Evolutionary conservation across 192 early-diverging fungal genomes (phyloP).

Genomic region (Coemansia sp.): DNA sequence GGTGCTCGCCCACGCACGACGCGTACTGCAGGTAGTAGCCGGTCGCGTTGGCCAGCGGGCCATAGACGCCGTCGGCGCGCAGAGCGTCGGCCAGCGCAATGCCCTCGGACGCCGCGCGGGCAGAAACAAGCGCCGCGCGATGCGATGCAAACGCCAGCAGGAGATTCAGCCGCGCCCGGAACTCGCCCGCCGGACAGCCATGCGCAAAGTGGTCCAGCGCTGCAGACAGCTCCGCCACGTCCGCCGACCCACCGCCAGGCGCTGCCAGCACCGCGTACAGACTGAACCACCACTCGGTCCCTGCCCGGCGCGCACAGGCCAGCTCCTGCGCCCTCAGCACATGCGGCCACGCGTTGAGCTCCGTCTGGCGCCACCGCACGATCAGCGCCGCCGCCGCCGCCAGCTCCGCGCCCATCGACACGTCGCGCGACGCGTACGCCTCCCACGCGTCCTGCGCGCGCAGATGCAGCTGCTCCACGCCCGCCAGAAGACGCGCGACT

Average conservation of each 20-base stretch:
- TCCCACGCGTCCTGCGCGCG: conserved; percentile 93
- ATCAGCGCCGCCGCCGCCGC: conserved; percentile 72
- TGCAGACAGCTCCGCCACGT: conserved; percentile 48
- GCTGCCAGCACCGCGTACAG: conserved; percentile 53
- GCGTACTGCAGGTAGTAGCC: conserved; percentile 82
- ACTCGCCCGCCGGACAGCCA: conserved; percentile 76
- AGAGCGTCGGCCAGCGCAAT: not conserved
- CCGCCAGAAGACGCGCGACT: conserved; percentile 86
- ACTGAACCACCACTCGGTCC: conserved; percentile 84
- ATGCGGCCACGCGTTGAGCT: conserved; percentile 88
- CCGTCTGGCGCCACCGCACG: conserved; percentile 88
- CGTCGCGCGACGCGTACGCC: conserved; percentile 76
- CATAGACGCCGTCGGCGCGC: conserved; percentile 29
- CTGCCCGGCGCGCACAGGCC: conserved; percentile 62
- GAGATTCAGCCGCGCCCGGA: conserved; percentile 71
- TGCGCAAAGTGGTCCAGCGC: conserved; percentile 82
- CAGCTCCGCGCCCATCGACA: conserved; percentile 65
- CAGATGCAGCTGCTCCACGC: conserved; percentile 81
- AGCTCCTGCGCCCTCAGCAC: conserved; percentile 82
- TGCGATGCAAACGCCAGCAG: conserved; percentile 59
- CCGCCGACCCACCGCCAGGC: conserved; percentile 1
- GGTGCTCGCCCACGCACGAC: conserved; percentile 55
- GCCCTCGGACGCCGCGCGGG: not conserved
- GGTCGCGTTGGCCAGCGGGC: conserved; percentile 62
- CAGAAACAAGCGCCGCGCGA: conserved; percentile 15